Conservation (phyloP, 208 protist species). For the Vickermania spadyakhi region DNA sequence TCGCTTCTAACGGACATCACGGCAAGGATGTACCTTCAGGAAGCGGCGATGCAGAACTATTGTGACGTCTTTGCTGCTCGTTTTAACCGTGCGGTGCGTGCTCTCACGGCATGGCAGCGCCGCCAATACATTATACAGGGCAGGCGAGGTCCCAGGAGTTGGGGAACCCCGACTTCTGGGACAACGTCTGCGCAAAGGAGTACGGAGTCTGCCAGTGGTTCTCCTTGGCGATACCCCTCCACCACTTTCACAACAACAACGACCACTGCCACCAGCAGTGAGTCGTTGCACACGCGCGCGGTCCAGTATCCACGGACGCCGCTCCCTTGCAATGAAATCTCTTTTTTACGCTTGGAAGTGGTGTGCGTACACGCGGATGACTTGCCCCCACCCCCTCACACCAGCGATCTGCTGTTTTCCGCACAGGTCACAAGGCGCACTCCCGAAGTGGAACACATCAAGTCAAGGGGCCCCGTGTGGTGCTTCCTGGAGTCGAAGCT, state of each 20-base stretch:
- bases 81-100: slow-evolving; percentile 9
- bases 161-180: background rate
- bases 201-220: too few relatives aligned
- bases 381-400: background rate
- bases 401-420: background rate
- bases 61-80: slow-evolving; percentile 33
- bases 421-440: too few relatives aligned
- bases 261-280: too few relatives aligned
- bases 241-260: too few relatives aligned
- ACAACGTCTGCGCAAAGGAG: too few relatives aligned
- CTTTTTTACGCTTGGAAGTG: background rate
- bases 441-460: slow-evolving; percentile 18
- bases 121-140: too few relatives aligned
- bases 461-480: slow-evolving; percentile 25
- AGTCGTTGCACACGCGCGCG: background rate
- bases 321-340: background rate
- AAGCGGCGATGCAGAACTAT: slow-evolving; percentile 36
- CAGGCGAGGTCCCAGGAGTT: background rate
- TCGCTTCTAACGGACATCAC: background rate
- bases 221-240: background rate
- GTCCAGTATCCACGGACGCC: too few relatives aligned
- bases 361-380: background rate
- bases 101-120: background rate
- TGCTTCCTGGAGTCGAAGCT: slow-evolving; percentile 54
- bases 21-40: slow-evolving; percentile 6